These are phyloP conservation scores for Fusarium staphyleae DNA, from an alignment of 2,329 filamentous ascomycete species.

Conservation along the genomic window DNA sequence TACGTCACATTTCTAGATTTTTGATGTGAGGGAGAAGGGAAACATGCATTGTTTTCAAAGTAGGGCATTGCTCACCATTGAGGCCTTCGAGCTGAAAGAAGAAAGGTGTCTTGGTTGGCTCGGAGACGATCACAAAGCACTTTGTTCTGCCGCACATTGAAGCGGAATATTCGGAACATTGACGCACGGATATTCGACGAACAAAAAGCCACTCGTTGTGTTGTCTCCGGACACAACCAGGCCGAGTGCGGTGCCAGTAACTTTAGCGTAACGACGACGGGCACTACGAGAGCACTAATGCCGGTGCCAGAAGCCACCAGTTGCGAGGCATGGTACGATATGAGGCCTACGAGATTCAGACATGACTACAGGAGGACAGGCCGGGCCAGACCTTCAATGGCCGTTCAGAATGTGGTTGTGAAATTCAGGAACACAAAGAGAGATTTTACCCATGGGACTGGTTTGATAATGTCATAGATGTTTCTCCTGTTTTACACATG, in stretches of 20 bases:
- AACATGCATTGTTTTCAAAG: conserved; percentile 19
- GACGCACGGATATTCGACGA: conserved; percentile 25
- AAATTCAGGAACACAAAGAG: conserved; percentile 12
- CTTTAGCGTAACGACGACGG: conserved; percentile 17
- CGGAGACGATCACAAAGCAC: conserved; percentile 1
- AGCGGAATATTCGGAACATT: conserved; percentile 28
- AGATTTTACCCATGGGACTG: too few relatives aligned
- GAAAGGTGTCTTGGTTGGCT: neutral
- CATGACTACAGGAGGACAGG: conserved; percentile 11
- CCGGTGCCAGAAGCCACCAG: conserved; percentile 2
- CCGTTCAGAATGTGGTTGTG: conserved; percentile 6
- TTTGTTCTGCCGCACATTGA: neutral
- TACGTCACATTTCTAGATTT: conserved; percentile 29
- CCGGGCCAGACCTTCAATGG: conserved; percentile 2
- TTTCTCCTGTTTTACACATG: conserved; percentile 22
- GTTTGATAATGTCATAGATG: neutral
- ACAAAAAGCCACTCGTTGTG: conserved; percentile 17
- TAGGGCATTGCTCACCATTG: too few relatives aligned
- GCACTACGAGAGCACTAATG: conserved; percentile 19
- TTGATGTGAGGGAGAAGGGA: conserved; percentile 32
- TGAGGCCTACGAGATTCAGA: conserved; percentile 18
- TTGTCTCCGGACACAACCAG: too few relatives aligned
- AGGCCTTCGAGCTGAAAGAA: too few relatives aligned
- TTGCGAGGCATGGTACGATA: conserved; percentile 30
- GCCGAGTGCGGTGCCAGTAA: conserved; percentile 20